Percentiles rank a stretch among this genome's conserved stretches.
These are phyloP conservation scores for Rosa lucieae DNA, from an alignment of 306 rosid genomes.

Conservation along the genomic window DNA sequence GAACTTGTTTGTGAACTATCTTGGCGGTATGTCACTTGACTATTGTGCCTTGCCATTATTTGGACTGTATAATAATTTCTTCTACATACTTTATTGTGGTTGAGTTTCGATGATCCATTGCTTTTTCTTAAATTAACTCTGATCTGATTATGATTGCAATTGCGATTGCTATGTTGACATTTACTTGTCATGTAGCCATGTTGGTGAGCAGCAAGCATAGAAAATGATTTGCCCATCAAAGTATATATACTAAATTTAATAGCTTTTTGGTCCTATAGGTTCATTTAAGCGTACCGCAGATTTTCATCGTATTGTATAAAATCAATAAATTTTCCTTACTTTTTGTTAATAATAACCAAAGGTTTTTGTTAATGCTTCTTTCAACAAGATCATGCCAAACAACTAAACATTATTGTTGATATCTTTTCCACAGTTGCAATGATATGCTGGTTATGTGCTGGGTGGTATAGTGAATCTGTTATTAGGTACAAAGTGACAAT, in stretches of 20 bases:
- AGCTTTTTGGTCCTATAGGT: not conserved
- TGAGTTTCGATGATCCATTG: not conserved
- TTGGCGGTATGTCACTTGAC: slow-evolving; percentile 67
- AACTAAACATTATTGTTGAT: not conserved
- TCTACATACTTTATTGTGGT: slow-evolving; percentile 7
- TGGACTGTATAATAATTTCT: not conserved
- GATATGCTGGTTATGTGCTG: not conserved
- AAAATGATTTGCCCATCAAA: not conserved
- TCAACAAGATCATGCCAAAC: not conserved
- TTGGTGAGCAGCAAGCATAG: not conserved
- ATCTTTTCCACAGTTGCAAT: not conserved
- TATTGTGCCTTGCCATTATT: not conserved
- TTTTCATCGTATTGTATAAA: no score
- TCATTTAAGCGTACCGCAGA: not conserved
- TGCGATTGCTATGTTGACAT: not conserved
- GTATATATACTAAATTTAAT: not conserved
- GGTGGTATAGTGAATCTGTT: not conserved
- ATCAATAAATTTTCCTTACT: no score
- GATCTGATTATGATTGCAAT: not conserved
- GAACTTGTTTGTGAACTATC: slow-evolving; percentile 90
- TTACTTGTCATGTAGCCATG: not conserved
- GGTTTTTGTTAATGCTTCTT: no score
- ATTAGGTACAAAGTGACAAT: not conserved
- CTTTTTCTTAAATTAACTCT: not conserved
- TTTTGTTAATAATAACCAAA: not conserved